These are phyloP conservation scores for Phlyctochytrium planicorne DNA, from an alignment of 192 early-diverging fungal genomes.

Conservation along the genomic window DNA sequence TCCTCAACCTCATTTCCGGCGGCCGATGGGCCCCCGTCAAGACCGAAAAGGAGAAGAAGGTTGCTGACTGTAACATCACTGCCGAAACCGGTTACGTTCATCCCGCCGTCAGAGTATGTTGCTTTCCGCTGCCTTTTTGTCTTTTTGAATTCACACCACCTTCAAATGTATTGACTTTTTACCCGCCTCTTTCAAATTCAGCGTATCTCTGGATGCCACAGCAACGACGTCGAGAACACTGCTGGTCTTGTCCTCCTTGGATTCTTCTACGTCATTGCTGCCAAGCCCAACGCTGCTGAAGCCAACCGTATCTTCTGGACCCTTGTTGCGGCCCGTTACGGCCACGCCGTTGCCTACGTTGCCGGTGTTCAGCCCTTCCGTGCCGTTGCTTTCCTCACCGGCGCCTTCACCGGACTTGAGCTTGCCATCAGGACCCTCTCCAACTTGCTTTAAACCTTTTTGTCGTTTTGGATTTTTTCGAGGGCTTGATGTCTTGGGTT, in stretches of 20 bases:
- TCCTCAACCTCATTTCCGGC: not conserved
- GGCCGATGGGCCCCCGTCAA: not conserved
- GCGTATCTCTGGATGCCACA: not conserved
- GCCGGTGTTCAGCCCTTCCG: slow-evolving; percentile 12
- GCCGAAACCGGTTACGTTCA: not conserved
- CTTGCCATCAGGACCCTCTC: not conserved
- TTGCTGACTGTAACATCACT: not conserved
- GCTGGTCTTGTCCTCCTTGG: slow-evolving; percentile 13
- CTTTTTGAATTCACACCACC: not conserved
- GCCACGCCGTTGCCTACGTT: slow-evolving; percentile 6
- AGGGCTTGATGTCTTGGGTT: too few relatives aligned
- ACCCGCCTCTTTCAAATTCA: not conserved
- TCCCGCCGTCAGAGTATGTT: not conserved
- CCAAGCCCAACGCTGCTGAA: not conserved
- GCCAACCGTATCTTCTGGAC: not conserved
- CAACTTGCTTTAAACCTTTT: not conserved
- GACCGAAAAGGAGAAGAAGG: slow-evolving; percentile 4
- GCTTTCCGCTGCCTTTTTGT: too few relatives aligned
- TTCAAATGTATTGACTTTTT: not conserved
- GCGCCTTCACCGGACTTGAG: not conserved
- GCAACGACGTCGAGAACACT: slow-evolving; percentile 9
- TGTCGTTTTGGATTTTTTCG: too few relatives aligned
- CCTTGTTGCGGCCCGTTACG: slow-evolving; percentile 6
- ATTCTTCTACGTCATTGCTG: slow-evolving; percentile 3
- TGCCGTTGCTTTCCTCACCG: not conserved